phyloP scores from a whole-genome alignment of 805 yeast species.

The Yueomyces sp. region DNA sequence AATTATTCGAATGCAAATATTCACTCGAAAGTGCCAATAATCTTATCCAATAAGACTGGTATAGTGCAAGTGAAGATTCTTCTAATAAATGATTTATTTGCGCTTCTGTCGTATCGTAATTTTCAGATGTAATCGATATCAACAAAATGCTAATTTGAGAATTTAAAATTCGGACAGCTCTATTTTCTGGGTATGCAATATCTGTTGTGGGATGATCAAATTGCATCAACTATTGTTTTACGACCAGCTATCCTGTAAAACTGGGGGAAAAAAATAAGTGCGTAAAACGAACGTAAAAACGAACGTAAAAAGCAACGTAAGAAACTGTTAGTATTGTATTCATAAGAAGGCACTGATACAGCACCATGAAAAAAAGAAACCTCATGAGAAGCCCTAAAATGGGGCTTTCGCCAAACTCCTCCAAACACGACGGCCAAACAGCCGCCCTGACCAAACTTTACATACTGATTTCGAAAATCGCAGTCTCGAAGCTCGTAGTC shows the following conservation, averaged over 20 bases:
- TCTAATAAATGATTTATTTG: constrained; percentile 13
- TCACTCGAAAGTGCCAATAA: constrained; percentile 3
- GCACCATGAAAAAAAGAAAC: too few species aligned
- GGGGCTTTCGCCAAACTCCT: too few species aligned
- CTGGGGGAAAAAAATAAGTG: neutral
- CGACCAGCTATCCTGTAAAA: neutral
- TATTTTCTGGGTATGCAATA: constrained; percentile 9
- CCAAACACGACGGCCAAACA: too few species aligned
- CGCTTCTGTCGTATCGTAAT: constrained; percentile 3
- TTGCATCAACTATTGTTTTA: constrained; percentile 10
- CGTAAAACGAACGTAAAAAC: too few species aligned
- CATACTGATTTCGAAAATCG: too few species aligned
- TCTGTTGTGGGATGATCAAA: constrained; percentile 3
- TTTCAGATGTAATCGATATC: constrained; percentile 9
- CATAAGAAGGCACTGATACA: too few species aligned
- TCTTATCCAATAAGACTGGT: constrained; percentile 17
- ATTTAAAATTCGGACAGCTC: constrained; percentile 15
- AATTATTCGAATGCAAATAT: neutral
- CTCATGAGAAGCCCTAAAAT: too few species aligned
- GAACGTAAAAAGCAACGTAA: too few species aligned
- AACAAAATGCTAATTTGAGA: constrained; percentile 19
- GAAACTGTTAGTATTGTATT: too few species aligned
- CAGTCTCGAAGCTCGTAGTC: too few species aligned
- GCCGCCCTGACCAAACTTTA: too few species aligned
- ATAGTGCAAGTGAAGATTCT: constrained; percentile 10